These are phyloP conservation scores for Hypoxylon trugodes DNA, from an alignment of 495 filamentous ascomycete genomes.

Conservation along the genomic window DNA sequence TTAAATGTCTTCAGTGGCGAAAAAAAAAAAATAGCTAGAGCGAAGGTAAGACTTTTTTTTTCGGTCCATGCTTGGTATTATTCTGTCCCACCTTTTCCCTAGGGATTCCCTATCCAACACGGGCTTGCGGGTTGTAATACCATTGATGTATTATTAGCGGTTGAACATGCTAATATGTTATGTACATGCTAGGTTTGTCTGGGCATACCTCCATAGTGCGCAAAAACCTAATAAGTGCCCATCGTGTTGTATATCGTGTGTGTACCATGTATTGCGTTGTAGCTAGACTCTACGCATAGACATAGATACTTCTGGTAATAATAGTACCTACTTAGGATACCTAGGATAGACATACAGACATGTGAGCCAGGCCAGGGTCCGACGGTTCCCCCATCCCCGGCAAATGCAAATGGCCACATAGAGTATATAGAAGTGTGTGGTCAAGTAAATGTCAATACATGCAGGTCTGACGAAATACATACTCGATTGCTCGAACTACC, in stretches of 20 bases:
- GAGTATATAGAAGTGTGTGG: conserved; percentile 11
- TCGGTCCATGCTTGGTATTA: conserved; percentile 4
- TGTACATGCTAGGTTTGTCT: conserved; percentile 23
- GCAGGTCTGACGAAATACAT: conserved; percentile 38
- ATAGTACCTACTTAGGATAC: no score
- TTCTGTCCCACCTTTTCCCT: conserved; percentile 22
- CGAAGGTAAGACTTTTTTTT: background rate
- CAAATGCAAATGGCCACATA: conserved; percentile 29
- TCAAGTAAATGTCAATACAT: conserved; percentile 32
- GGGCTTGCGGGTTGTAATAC: conserved; percentile 7
- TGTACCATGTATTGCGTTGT: conserved; percentile 28
- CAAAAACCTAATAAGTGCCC: conserved; percentile 10
- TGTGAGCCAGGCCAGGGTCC: background rate
- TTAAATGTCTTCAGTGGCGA: background rate
- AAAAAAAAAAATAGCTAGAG: background rate
- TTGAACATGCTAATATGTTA: no score
- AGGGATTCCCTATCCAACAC: conserved; percentile 22
- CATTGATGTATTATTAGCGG: conserved; percentile 16
- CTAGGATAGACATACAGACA: conserved; percentile 1
- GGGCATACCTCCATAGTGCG: conserved; percentile 18
- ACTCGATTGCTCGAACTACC: conserved; percentile 29
- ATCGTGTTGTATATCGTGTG: conserved; percentile 15
- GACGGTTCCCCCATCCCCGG: conserved; percentile 32
- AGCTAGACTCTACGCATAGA: conserved; percentile 27
- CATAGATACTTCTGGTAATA: conserved; percentile 21